phyloP scores from a whole-genome alignment of 768 basidiomycete species.

The Amylocystis lapponica region DNA sequence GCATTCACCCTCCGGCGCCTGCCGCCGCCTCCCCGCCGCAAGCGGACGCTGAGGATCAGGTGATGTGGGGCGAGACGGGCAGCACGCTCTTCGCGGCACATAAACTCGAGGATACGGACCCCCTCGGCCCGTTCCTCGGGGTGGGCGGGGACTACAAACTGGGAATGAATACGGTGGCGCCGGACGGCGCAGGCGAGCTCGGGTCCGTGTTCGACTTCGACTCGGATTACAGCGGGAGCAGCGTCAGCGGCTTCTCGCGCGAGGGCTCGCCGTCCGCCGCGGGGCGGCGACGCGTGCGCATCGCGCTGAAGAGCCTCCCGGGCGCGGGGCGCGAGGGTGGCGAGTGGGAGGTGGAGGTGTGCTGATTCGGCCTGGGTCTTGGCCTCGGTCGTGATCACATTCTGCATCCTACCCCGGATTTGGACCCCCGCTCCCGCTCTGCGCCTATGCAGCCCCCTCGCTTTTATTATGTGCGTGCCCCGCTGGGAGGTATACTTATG shows the following conservation, averaged over 20 bases:
- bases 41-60: conserved; percentile 19
- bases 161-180: background rate
- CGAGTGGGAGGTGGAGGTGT: conserved; percentile 76
- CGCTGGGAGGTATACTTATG: background rate
- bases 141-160: background rate
- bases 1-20: conserved; percentile 50
- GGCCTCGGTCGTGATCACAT: background rate
- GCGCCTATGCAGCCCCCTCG: background rate
- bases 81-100: conserved; percentile 1
- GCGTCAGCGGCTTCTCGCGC: conserved; percentile 13
- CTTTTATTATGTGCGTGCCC: background rate
- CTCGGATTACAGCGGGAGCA: conserved; percentile 8
- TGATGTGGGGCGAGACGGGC: conserved; percentile 28
- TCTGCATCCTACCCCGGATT: background rate
- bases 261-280: conserved; percentile 15
- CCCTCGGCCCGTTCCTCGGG: conserved; percentile 55
- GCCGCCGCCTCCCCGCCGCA: conserved; percentile 24
- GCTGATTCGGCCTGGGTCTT: conserved; percentile 31
- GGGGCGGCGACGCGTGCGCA: conserved; percentile 52
- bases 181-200: background rate
- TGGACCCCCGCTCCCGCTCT: background rate
- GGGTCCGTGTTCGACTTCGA: conserved; percentile 11
- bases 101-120: conserved; percentile 17
- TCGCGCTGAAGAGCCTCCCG: conserved; percentile 62
- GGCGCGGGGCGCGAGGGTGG: conserved; percentile 59